Evolutionary conservation across 805 yeast genomes (phyloP).

Genomic region (Kodamaea hsintzibuensis): DNA sequence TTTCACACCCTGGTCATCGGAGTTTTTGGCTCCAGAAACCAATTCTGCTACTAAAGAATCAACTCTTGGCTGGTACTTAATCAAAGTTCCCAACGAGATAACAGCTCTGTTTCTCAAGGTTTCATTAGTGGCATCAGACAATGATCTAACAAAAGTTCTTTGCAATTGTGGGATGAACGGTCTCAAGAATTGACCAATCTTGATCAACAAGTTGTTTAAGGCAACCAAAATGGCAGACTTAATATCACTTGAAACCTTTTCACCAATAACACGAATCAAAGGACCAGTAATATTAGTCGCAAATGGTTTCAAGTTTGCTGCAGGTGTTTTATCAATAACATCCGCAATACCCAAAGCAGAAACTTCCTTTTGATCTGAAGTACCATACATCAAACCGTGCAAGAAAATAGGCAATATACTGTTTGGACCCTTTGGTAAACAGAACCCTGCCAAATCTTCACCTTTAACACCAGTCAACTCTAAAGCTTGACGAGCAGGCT

Average conservation of each 20-base stretch:
- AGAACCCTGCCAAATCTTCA: slow-evolving; percentile 71
- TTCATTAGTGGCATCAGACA: slow-evolving; percentile 76
- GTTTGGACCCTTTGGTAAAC: slow-evolving; percentile 79
- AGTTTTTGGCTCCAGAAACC: slow-evolving; percentile 68
- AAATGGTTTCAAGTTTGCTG: slow-evolving; percentile 77
- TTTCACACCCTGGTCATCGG: slow-evolving; percentile 70
- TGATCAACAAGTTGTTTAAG: slow-evolving; percentile 69
- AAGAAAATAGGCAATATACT: slow-evolving; percentile 87
- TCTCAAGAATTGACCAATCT: slow-evolving; percentile 86
- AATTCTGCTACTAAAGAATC: slow-evolving; percentile 89
- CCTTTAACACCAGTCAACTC: slow-evolving; percentile 61
- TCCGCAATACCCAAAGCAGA: slow-evolving; percentile 91
- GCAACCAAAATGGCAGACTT: slow-evolving; percentile 93
- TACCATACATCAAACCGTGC: slow-evolving; percentile 95
- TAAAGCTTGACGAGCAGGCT: slow-evolving; percentile 78
- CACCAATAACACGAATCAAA: slow-evolving; percentile 95
- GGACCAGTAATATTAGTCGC: slow-evolving; percentile 97
- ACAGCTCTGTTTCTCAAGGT: slow-evolving; percentile 82
- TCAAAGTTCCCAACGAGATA: slow-evolving; percentile 81
- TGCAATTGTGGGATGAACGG: slow-evolving; percentile 98
- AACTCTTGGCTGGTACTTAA: slow-evolving; percentile 87
- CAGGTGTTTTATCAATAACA: slow-evolving; percentile 80
- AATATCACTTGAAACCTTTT: slow-evolving; percentile 85
- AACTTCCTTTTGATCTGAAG: slow-evolving; percentile 74
- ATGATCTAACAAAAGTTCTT: slow-evolving; percentile 91